phyloP scores from a whole-genome alignment of 495 filamentous ascomycete species.

The Penicillium macrosclerotiorum region DNA sequence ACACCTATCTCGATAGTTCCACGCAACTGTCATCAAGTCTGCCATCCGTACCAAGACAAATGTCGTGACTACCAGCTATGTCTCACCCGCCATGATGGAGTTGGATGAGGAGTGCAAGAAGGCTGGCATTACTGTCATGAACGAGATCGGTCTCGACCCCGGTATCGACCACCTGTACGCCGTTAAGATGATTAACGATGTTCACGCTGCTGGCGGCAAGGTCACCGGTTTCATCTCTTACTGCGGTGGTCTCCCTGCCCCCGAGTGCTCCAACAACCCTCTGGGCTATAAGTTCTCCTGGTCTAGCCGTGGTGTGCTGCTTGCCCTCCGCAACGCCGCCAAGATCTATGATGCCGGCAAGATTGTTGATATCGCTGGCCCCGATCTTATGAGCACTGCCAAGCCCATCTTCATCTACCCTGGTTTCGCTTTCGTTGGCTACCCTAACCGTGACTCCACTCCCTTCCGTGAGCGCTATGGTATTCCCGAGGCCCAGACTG shows the following conservation, averaged over 20 bases:
- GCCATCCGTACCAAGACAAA: slow-evolving; percentile 91
- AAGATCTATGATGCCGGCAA: slow-evolving; percentile 79
- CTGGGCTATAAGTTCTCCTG: slow-evolving; percentile 96
- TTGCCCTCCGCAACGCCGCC: slow-evolving; percentile 83
- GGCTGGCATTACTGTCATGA: slow-evolving; percentile 96
- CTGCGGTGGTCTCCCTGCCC: slow-evolving; percentile 84
- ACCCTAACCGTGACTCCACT: slow-evolving; percentile 89
- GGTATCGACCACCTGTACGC: slow-evolving; percentile 53
- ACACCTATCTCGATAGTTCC: no score
- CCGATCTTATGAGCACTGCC: slow-evolving; percentile 79
- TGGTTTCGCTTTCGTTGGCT: slow-evolving; percentile 85
- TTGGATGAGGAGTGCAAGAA: slow-evolving; percentile 80
- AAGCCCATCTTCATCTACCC: slow-evolving; percentile 93
- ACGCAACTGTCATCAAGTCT: slow-evolving; percentile 87
- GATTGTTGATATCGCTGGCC: slow-evolving; percentile 55
- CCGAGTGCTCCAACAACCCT: slow-evolving; percentile 84
- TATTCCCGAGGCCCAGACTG: slow-evolving; percentile 71
- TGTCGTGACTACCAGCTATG: slow-evolving; percentile 95
- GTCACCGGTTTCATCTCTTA: slow-evolving; percentile 79
- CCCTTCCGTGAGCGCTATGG: slow-evolving; percentile 83
- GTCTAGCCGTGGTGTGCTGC: slow-evolving; percentile 79
- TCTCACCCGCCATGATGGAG: slow-evolving; percentile 89
- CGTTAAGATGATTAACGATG: slow-evolving; percentile 80
- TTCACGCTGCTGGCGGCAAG: slow-evolving; percentile 80
- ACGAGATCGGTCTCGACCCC: slow-evolving; percentile 78